Percentiles rank a stretch among this genome's conserved stretches.
Conservation (phyloP, 2,329 filamentous ascomycete species). For the Pyrenochaeta sp. region DNA sequence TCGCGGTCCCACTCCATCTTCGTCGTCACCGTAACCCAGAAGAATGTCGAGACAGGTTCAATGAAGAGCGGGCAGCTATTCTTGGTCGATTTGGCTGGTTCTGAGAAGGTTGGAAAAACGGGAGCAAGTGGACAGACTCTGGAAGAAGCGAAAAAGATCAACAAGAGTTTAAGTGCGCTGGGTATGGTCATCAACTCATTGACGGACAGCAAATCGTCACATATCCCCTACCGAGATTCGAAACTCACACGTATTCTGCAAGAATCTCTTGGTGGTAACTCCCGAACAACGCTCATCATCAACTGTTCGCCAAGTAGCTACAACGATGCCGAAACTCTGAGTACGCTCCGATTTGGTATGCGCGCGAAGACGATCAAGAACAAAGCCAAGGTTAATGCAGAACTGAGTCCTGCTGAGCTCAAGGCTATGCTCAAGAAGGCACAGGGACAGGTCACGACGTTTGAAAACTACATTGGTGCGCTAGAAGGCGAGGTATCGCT, state of each 20-base stretch:
- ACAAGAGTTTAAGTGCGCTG: slow-evolving; percentile 97
- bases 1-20: slow-evolving; percentile 99
- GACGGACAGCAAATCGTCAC: slow-evolving; percentile 95
- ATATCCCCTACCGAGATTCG: slow-evolving; percentile 96
- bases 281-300: slow-evolving; percentile 96
- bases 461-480: slow-evolving; percentile 83
- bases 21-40: slow-evolving; percentile 95
- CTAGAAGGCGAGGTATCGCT: slow-evolving; percentile 84
- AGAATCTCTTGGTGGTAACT: slow-evolving; percentile 97
- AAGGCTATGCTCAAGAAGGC: slow-evolving; percentile 93
- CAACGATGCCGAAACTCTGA: slow-evolving; percentile 93
- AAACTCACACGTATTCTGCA: slow-evolving; percentile 97
- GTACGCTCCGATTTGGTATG: slow-evolving; percentile 93
- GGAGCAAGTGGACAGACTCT: slow-evolving; percentile 96
- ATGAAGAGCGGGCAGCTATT: slow-evolving; percentile 97
- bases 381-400: slow-evolving; percentile 99
- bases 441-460: slow-evolving; percentile 86
- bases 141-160: slow-evolving; percentile 99
- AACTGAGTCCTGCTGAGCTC: slow-evolving; percentile 93
- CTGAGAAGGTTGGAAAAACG: slow-evolving; percentile 98
- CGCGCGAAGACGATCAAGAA: slow-evolving; percentile 99
- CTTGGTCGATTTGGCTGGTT: slow-evolving; percentile 96
- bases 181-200: slow-evolving; percentile 99
- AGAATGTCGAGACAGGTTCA: slow-evolving; percentile 95
- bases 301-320: slow-evolving; percentile 99